phyloP scores from a whole-genome alignment of 1,284 basidiomycete genomes.

The Marasmius oreades region DNA sequence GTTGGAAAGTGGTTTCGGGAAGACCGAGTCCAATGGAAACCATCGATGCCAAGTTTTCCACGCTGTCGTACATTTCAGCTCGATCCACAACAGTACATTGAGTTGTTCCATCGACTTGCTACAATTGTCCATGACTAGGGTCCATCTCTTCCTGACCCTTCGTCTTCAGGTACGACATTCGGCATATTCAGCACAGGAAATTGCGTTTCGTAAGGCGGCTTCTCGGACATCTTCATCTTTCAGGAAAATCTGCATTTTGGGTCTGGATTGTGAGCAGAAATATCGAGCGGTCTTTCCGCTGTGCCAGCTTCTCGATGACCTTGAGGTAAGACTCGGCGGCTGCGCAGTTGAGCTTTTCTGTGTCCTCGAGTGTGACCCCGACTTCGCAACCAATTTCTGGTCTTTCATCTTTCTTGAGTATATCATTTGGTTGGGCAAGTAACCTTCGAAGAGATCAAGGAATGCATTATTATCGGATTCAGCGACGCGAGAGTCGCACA shows the following conservation, averaged over 20 bases:
- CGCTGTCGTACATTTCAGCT: conserved; percentile 40
- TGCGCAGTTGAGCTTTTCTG: conserved; percentile 88
- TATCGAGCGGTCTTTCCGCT: conserved; percentile 79
- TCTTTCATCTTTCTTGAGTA: conserved; percentile 71
- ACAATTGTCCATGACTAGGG: conserved; percentile 75
- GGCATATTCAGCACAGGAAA: conserved; percentile 74
- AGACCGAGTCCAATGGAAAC: conserved; percentile 77
- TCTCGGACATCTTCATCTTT: conserved; percentile 83
- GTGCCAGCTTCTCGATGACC: conserved; percentile 69
- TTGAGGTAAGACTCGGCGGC: conserved; percentile 70
- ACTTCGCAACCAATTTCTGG: conserved; percentile 79
- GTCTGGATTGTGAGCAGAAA: conserved; percentile 73
- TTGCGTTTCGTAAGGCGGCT: conserved; percentile 73
- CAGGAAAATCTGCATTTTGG: conserved; percentile 94
- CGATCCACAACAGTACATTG: not conserved
- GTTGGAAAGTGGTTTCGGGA: conserved; percentile 59
- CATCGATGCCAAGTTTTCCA: conserved; percentile 82
- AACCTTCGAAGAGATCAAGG: conserved; percentile 82
- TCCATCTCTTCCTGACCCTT: conserved; percentile 62
- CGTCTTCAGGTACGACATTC: conserved; percentile 72
- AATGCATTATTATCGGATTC: conserved; percentile 78
- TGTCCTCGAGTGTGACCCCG: conserved; percentile 89
- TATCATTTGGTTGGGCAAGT: conserved; percentile 67
- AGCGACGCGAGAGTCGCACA: conserved; percentile 80
- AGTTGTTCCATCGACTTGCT: conserved; percentile 76